phyloP scores from a whole-genome alignment of 2,329 filamentous ascomycete species.

The Aspergillus glaucus region DNA sequence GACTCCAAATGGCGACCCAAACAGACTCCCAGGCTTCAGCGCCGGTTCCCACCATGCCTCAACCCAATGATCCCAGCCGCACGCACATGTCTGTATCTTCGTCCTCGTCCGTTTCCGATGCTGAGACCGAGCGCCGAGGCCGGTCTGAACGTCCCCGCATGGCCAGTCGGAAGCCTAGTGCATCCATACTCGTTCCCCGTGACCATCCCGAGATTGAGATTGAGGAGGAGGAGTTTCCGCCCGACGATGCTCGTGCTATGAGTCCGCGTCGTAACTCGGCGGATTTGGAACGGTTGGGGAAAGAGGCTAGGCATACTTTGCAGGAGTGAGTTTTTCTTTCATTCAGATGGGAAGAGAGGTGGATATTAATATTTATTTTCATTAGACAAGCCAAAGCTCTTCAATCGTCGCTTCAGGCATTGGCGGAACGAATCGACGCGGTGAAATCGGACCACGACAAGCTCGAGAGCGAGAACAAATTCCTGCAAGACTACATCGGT shows the following conservation, averaged over 20 bases:
- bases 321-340: constrained; percentile 48
- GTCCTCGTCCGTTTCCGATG: constrained; percentile 45
- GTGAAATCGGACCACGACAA: constrained; percentile 95
- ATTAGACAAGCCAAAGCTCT: constrained; percentile 76
- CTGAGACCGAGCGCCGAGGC: constrained; percentile 37
- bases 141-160: constrained; percentile 58
- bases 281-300: constrained; percentile 80
- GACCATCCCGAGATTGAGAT: constrained; percentile 69
- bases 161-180: constrained; percentile 69
- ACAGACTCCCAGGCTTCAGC: constrained; percentile 20
- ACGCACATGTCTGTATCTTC: constrained; percentile 39
- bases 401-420: constrained; percentile 80
- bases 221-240: constrained; percentile 68
- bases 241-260: constrained; percentile 89
- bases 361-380: background rate
- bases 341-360: background rate
- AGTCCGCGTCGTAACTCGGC: constrained; percentile 85
- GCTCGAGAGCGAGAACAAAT: constrained; percentile 93
- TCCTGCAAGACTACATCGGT: constrained; percentile 95
- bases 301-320: constrained; percentile 64
- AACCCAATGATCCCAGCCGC: constrained; percentile 33
- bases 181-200: constrained; percentile 73
- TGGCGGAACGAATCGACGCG: constrained; percentile 89
- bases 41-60: constrained; percentile 34
- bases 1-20: constrained; percentile 3